Conservation (phyloP, 257 asterid species). For the Solanum virginianum region DNA sequence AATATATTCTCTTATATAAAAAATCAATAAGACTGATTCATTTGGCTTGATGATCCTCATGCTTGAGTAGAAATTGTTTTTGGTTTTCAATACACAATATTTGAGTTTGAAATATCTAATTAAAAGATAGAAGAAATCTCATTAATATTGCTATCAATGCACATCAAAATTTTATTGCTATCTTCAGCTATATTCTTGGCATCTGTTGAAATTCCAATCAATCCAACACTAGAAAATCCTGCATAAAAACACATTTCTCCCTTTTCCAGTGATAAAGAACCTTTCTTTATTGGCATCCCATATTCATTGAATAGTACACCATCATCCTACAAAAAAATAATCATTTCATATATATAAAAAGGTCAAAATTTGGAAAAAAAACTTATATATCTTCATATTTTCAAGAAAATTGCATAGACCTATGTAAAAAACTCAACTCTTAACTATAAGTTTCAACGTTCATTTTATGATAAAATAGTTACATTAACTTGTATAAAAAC, state of each 20-base stretch:
- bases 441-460: no score
- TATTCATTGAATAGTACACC: slow-evolving; percentile 24
- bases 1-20: no score
- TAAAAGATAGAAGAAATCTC: no score
- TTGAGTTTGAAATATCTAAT: no score
- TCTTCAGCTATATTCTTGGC: slow-evolving; percentile 33
- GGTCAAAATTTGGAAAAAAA: no score
- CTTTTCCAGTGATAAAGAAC: slow-evolving; percentile 44
- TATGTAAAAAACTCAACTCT: not conserved
- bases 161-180: not conserved
- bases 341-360: not conserved
- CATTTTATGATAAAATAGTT: not conserved
- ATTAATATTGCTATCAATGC: no score
- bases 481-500: not conserved
- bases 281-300: slow-evolving; percentile 32
- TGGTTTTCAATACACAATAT: no score
- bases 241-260: slow-evolving; percentile 30
- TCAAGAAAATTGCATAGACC: no score
- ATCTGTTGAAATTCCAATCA: slow-evolving; percentile 30
- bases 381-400: no score
- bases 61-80: no score
- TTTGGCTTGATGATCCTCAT: no score
- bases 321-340: slow-evolving; percentile 18
- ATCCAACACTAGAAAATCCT: slow-evolving; percentile 36
- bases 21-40: no score